Conservation (phyloP, 257 asterid genomes). For the Salvia miltiorrhiza region DNA sequence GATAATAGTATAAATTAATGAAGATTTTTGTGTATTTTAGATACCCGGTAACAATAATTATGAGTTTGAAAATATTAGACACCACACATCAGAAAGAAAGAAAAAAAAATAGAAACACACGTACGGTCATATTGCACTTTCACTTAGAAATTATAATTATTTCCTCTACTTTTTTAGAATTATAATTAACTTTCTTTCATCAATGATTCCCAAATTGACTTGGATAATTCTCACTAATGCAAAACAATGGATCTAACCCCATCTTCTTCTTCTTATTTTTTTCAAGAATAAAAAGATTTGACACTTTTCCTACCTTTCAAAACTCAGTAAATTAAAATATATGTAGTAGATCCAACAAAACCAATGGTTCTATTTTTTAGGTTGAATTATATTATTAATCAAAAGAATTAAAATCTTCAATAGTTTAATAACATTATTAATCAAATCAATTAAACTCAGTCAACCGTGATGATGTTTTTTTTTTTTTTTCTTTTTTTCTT, state of each 20-base stretch:
- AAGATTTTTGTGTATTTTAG: background rate
- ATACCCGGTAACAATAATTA: background rate
- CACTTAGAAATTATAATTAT: background rate
- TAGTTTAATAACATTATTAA: no score
- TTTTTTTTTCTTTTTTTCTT: no score
- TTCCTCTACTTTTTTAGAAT: background rate
- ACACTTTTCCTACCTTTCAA: background rate
- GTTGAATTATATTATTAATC: no score
- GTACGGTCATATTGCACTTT: slow-evolving; percentile 21
- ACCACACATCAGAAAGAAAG: no score
- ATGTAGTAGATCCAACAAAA: no score
- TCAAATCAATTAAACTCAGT: no score
- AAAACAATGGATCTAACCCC: slow-evolving; percentile 1
- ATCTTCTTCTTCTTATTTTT: background rate
- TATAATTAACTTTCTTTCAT: background rate
- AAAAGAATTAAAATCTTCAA: no score
- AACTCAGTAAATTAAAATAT: no score
- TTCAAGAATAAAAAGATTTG: background rate
- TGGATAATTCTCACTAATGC: slow-evolving; percentile 6
- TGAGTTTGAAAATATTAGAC: background rate
- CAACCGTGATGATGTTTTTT: no score
- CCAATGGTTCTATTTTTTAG: no score
- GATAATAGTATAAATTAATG: background rate
- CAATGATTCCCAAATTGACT: slow-evolving; percentile 14
- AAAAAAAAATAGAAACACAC: background rate